Evolutionary conservation across 2,329 filamentous ascomycete species (phyloP).

Genomic region (Cercospora berteroae): DNA sequence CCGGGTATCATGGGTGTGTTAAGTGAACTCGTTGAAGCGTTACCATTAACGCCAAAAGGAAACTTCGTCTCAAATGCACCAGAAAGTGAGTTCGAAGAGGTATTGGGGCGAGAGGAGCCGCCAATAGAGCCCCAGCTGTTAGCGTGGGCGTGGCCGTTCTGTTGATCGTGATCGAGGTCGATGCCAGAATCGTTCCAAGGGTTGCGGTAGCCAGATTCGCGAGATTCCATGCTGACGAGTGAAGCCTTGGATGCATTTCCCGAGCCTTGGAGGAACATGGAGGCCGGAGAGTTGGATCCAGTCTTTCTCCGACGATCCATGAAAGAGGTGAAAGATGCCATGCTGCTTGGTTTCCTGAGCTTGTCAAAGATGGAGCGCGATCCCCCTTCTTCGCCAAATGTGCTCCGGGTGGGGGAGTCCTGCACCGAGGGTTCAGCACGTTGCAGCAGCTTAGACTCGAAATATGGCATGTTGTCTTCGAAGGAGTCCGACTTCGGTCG

Average conservation of each 20-base stretch:
- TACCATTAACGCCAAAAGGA: slow-evolving; percentile 55
- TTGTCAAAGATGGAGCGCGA: slow-evolving; percentile 87
- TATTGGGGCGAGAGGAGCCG: slow-evolving; percentile 61
- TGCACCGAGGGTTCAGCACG: slow-evolving; percentile 78
- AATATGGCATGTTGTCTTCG: slow-evolving; percentile 93
- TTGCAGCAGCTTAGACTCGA: slow-evolving; percentile 93
- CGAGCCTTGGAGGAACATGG: slow-evolving; percentile 81
- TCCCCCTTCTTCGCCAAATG: slow-evolving; percentile 71
- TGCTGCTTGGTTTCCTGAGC: slow-evolving; percentile 90
- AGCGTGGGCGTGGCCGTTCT: slow-evolving; percentile 40
- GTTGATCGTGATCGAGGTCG: slow-evolving; percentile 81
- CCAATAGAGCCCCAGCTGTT: slow-evolving; percentile 46
- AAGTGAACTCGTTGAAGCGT: slow-evolving; percentile 40
- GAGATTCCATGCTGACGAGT: slow-evolving; percentile 91
- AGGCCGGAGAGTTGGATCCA: slow-evolving; percentile 68
- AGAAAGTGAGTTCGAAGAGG: slow-evolving; percentile 61
- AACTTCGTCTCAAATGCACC: slow-evolving; percentile 64
- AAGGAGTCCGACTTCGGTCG: slow-evolving; percentile 99
- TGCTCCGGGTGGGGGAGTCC: slow-evolving; percentile 84
- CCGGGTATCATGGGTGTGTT: slow-evolving; percentile 41
- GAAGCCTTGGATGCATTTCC: slow-evolving; percentile 94
- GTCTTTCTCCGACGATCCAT: slow-evolving; percentile 93
- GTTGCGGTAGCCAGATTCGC: slow-evolving; percentile 91
- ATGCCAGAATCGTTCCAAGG: slow-evolving; percentile 98
- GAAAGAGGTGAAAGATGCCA: slow-evolving; percentile 93